A percentile compares a stretch with the other conserved stretches of the same genome.
phyloP scores from a whole-genome alignment of 2,329 filamentous ascomycete genomes.

The Paraphoma chrysanthemicola region DNA sequence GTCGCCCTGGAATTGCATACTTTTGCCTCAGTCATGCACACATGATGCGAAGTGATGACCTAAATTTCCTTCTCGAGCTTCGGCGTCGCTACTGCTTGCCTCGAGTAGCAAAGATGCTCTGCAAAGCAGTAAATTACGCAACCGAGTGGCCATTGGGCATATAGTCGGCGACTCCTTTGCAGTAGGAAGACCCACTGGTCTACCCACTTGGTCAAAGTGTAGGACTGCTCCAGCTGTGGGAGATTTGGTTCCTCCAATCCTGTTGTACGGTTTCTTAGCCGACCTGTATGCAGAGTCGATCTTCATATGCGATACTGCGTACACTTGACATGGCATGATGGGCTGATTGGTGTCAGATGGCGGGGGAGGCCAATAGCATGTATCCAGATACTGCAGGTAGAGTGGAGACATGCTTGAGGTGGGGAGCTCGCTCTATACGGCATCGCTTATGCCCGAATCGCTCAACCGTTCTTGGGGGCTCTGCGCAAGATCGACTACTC shows the following conservation, averaged over 20 bases:
- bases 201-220: background rate
- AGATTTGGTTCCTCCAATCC: background rate
- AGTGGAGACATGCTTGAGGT: background rate
- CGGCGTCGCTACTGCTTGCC: background rate
- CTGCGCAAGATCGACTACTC: background rate
- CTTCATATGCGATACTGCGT: background rate
- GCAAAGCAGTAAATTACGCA: background rate
- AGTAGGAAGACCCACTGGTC: background rate
- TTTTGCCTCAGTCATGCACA: background rate
- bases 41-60: background rate
- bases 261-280: background rate
- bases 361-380: background rate
- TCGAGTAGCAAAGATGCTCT: background rate
- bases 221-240: background rate
- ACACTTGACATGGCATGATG: background rate
- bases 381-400: background rate
- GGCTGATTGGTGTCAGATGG: background rate
- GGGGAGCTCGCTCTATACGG: background rate
- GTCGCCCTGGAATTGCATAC: background rate
- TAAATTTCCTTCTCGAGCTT: background rate
- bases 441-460: background rate
- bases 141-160: background rate
- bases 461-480: background rate
- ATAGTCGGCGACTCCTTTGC: constrained; percentile 6
- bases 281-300: background rate